Evolutionary conservation across 2,329 filamentous ascomycete species (phyloP).

Genomic region (Drechslera avenae): DNA sequence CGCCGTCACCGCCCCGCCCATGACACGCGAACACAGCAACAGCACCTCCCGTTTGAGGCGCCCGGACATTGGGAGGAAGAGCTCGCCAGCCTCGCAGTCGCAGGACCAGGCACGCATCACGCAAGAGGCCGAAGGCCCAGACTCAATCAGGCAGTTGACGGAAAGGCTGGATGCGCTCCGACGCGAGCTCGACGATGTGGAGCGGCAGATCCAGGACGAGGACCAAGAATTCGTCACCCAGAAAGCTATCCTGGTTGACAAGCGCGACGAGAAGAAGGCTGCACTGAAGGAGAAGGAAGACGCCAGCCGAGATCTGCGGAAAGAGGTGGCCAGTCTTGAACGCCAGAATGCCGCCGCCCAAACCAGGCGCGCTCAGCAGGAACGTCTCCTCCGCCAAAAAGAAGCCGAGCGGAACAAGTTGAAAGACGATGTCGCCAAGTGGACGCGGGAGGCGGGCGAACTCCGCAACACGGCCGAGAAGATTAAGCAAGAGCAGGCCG

Average conservation of each 20-base stretch:
- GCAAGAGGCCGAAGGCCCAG: constrained; percentile 48
- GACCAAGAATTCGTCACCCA: constrained; percentile 57
- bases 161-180: constrained; percentile 79
- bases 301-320: constrained; percentile 80
- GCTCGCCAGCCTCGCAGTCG: constrained; percentile 70
- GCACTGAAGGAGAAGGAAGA: constrained; percentile 89
- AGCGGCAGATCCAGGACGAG: constrained; percentile 69
- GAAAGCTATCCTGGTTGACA: constrained; percentile 65
- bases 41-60: constrained; percentile 62
- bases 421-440: constrained; percentile 71
- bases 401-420: constrained; percentile 71
- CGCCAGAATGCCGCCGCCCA: constrained; percentile 81
- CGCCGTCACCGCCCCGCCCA: constrained; percentile 64
- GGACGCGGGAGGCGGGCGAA: constrained; percentile 66
- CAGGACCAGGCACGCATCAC: constrained; percentile 38
- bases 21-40: constrained; percentile 69
- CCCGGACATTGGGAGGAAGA: constrained; percentile 73
- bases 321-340: constrained; percentile 78
- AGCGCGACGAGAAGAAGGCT: constrained; percentile 78
- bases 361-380: constrained; percentile 77
- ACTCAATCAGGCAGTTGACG: constrained; percentile 73
- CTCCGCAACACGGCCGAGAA: constrained; percentile 61
- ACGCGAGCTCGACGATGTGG: constrained; percentile 80
- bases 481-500: constrained; percentile 47
- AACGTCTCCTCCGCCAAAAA: constrained; percentile 72